Evolutionary conservation across 371 early-diverging fungal genomes (phyloP).

Genomic region (Syncephalastrum monosporum): DNA sequence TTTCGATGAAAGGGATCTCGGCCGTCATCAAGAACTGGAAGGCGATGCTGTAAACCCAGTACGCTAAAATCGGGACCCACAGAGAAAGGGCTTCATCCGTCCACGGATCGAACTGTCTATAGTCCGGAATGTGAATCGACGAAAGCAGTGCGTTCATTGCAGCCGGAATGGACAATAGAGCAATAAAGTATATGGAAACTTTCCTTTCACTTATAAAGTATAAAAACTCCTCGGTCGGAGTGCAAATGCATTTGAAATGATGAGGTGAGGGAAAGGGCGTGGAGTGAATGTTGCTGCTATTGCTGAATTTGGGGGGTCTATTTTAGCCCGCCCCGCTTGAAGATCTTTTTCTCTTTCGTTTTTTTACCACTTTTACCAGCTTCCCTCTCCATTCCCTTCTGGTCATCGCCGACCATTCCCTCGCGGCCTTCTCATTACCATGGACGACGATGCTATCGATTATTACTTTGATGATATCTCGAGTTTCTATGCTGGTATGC

Average conservation of each 20-base stretch:
- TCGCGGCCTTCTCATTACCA: background rate
- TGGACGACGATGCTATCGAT: conserved; percentile 39
- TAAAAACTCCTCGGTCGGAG: background rate
- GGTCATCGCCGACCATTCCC: conserved; percentile 1
- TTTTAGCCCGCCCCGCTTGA: conserved; percentile 1
- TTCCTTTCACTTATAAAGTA: background rate
- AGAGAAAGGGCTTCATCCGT: conserved; percentile 60
- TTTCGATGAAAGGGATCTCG: conserved; percentile 64
- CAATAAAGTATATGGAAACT: too few relatives aligned
- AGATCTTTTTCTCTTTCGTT: conserved; percentile 1
- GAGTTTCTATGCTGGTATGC: conserved; percentile 51
- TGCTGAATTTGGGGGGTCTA: background rate
- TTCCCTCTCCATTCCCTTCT: conserved; percentile 8
- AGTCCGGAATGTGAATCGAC: background rate
- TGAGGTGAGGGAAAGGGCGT: too few relatives aligned
- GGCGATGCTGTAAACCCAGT: conserved; percentile 70
- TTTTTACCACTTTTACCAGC: background rate
- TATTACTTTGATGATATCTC: conserved; percentile 44
- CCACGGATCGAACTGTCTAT: conserved; percentile 24
- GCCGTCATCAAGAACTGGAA: conserved; percentile 60
- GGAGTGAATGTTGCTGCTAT: background rate
- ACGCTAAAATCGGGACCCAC: conserved; percentile 62
- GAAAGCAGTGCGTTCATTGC: background rate
- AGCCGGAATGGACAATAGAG: background rate
- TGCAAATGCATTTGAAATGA: too few relatives aligned